Evolutionary conservation across 176 grass and related monocot species (phyloP), one percentile per base, ranked within the genome.

Genomic region (Panicum miliaceum): DNA sequence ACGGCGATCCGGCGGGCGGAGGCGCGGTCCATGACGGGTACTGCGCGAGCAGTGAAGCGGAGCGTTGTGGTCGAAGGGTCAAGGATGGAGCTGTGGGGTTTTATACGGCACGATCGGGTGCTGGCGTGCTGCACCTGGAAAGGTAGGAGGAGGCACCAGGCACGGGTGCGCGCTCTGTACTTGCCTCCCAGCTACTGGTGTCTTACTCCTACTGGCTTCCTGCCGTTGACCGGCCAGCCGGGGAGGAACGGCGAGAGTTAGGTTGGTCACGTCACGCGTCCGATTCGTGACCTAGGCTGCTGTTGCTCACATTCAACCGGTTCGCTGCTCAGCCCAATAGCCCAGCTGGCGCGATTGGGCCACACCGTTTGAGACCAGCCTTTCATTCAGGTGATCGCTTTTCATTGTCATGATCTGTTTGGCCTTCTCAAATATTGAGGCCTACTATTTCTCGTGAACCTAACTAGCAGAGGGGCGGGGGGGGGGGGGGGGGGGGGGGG

Each of bases 171-270:
- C 15, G 43, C 14, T 20, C 3, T 35, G 16, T 50, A 50, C 69
- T 50, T 50, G 45, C 70, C 8, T 50, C 69, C 45, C 25, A 72
- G 69, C 69, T 50, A 73, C 70, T 50, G 70, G 25, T 6, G 25
- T 29, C 43, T 19, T 72, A 50, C 69, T 43, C 22, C 6, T 19
- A 53, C 16, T 20, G 13, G 19, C 56, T 23, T 4, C 0, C 3
- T 46, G 23, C 13, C 69, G 42, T 18, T 71, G 68, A 47, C 69
- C 23, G 6, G 12, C 12, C 13, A 0, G 68, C 68, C 18, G 34
- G 68, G 14, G 68, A 15, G 12, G 67, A 19, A 56, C 15, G 20
- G 16, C n/a, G 12, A 23, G 42, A 15, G 43, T 48, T 72, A 72
- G 69, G 69, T 72, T 29, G 25, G 3, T 72, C 69, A 71, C 14